Percentiles rank a stretch among this genome's conserved stretches.
These are phyloP conservation scores for Pythium phragmitis DNA, from an alignment of 352 stramenopile genomes.

Conservation along the genomic window DNA sequence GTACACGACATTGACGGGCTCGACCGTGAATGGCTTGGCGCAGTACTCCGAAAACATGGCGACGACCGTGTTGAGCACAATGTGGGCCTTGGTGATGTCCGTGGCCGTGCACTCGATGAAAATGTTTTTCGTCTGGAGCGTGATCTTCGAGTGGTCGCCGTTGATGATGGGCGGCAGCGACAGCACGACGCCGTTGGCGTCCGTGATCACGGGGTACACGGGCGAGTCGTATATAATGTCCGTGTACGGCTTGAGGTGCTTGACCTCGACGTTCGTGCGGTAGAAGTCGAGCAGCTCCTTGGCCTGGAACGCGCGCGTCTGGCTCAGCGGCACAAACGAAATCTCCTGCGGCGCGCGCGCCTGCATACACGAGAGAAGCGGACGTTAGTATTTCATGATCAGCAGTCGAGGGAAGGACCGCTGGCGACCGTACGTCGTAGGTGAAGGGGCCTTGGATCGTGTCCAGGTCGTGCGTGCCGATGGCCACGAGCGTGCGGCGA, in stretches of 20 bases:
- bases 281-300: conserved; percentile 96
- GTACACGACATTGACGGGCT: conserved; percentile 97
- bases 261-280: conserved; percentile 92
- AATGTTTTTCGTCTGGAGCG: conserved; percentile 97
- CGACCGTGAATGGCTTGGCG: conserved; percentile 93
- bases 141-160: conserved; percentile 96
- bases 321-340: conserved; percentile 95
- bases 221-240: conserved; percentile 99
- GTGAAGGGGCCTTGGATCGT: conserved; percentile 94
- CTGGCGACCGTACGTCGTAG: conserved; percentile 60
- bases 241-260: conserved; percentile 99
- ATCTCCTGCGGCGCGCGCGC: conserved; percentile 93
- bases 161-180: conserved; percentile 99
- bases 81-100: conserved; percentile 99
- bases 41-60: conserved; percentile 99
- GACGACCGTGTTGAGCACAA: conserved; percentile 99
- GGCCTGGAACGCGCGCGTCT: conserved; percentile 90
- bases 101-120: conserved; percentile 99
- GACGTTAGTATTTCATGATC: too few relatives aligned
- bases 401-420: too few relatives aligned
- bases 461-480: conserved; percentile 99
- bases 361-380: conserved; percentile 31
- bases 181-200: conserved; percentile 94
- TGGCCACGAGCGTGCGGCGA: conserved; percentile 98
- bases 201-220: conserved; percentile 97